phyloP scores from a whole-genome alignment of 192 early-diverging fungal genomes.

The Backusella morwellensis region DNA sequence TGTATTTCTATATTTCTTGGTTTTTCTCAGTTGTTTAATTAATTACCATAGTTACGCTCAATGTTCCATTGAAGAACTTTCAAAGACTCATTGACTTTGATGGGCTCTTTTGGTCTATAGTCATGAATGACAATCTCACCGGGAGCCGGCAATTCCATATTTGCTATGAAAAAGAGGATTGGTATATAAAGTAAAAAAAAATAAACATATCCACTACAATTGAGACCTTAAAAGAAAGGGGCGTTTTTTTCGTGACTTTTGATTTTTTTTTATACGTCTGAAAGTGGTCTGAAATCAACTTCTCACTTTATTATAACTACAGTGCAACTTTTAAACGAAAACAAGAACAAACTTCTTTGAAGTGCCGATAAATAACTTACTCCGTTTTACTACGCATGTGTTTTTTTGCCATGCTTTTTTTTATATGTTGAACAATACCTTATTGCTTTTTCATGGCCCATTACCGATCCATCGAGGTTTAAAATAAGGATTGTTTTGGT shows the following conservation, averaged over 20 bases:
- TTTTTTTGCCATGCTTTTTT: neutral
- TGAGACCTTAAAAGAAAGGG: neutral
- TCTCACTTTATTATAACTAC: neutral
- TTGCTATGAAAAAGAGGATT: neutral
- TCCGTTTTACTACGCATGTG: neutral
- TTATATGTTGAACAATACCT: neutral
- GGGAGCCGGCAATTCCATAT: neutral
- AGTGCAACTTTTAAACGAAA: neutral
- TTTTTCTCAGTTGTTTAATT: neutral
- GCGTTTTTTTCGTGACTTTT: slow-evolving; percentile 3
- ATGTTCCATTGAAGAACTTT: slow-evolving; percentile 81
- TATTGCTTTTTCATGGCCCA: neutral
- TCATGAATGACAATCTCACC: slow-evolving; percentile 15
- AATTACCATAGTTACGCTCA: slow-evolving; percentile 69
- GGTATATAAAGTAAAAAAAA: neutral
- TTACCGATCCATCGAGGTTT: neutral
- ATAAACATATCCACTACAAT: neutral
- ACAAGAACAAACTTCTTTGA: neutral
- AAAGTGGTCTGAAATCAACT: neutral
- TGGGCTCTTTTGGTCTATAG: neutral
- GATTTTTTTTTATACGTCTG: neutral
- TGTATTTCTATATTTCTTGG: neutral
- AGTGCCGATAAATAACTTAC: neutral
- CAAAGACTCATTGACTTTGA: slow-evolving; percentile 33
- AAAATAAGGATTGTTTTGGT: neutral